phyloP scores from a whole-genome alignment of 2,329 filamentous ascomycete species.

The Cladophialophora chaetospira region DNA sequence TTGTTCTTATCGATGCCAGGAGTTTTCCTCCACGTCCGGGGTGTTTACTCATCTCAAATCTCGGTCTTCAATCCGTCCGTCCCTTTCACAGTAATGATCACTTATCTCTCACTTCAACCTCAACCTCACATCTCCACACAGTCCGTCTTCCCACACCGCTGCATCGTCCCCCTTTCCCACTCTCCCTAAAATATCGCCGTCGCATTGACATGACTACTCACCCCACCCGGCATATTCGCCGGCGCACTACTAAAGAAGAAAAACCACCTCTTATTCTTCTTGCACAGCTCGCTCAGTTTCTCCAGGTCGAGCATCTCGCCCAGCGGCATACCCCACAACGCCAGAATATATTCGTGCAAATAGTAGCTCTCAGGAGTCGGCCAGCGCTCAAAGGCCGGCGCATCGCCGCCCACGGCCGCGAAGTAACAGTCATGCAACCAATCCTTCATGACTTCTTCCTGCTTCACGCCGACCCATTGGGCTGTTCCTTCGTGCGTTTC shows the following conservation, averaged over 20 bases:
- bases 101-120: background rate
- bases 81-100: too few species aligned
- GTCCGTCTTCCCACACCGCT: too few species aligned
- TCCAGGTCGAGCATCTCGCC: slow-evolving; percentile 52
- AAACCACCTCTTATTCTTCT: slow-evolving; percentile 41
- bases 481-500: slow-evolving; percentile 40
- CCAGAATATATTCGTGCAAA: slow-evolving; percentile 46
- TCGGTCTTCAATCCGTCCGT: too few species aligned
- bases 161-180: background rate
- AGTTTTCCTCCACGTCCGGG: too few species aligned
- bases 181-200: slow-evolving; percentile 44
- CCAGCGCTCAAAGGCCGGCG: slow-evolving; percentile 65
- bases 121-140: background rate
- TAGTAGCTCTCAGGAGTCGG: slow-evolving; percentile 48
- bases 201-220: slow-evolving; percentile 47
- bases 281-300: slow-evolving; percentile 39
- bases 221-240: slow-evolving; percentile 45
- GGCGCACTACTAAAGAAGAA: slow-evolving; percentile 49
- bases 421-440: slow-evolving; percentile 74
- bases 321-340: slow-evolving; percentile 49
- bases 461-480: slow-evolving; percentile 54
- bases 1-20: too few species aligned
- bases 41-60: too few species aligned
- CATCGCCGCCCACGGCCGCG: slow-evolving; percentile 65
- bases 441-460: slow-evolving; percentile 58